Percentiles rank a stretch among this genome's conserved stretches.
Evolutionary conservation across 257 asterid species (phyloP).

Genomic region (Ophiorrhiza pumila): DNA sequence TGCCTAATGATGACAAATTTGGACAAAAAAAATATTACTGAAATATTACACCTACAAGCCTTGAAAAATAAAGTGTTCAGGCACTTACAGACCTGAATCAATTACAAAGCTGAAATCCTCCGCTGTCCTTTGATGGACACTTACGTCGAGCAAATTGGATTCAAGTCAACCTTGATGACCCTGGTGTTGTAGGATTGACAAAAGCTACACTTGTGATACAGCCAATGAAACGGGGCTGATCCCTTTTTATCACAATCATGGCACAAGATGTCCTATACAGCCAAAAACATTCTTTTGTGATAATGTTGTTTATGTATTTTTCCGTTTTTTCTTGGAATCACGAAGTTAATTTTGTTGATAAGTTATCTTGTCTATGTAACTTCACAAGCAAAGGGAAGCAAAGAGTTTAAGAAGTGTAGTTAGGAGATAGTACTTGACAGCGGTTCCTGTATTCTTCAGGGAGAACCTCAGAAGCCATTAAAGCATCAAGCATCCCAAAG

Average conservation of each 20-base stretch:
- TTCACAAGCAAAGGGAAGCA: background rate
- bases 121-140: background rate
- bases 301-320: background rate
- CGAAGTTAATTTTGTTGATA: background rate
- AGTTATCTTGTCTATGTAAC: background rate
- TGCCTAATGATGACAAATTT: background rate
- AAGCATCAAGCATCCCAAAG: slow-evolving; percentile 94
- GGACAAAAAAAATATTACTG: background rate
- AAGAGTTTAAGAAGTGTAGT: background rate
- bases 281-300: background rate
- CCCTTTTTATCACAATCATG: slow-evolving; percentile 84
- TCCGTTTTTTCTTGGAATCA: background rate
- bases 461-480: slow-evolving; percentile 87
- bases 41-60: background rate
- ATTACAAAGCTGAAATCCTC: slow-evolving; percentile 9
- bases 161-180: slow-evolving; percentile 74
- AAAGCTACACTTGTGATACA: slow-evolving; percentile 80
- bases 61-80: background rate
- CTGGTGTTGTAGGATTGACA: slow-evolving; percentile 90
- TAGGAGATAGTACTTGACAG: slow-evolving; percentile 50
- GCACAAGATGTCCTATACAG: slow-evolving; percentile 73
- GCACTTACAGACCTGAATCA: background rate
- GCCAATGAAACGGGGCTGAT: slow-evolving; percentile 84
- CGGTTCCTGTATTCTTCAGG: slow-evolving; percentile 88
- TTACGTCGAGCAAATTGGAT: slow-evolving; percentile 54